Evolutionary conservation across 805 yeast genomes (phyloP), one percentile per base, ranked within the genome.

Genomic region (Spathaspora arborariae): DNA sequence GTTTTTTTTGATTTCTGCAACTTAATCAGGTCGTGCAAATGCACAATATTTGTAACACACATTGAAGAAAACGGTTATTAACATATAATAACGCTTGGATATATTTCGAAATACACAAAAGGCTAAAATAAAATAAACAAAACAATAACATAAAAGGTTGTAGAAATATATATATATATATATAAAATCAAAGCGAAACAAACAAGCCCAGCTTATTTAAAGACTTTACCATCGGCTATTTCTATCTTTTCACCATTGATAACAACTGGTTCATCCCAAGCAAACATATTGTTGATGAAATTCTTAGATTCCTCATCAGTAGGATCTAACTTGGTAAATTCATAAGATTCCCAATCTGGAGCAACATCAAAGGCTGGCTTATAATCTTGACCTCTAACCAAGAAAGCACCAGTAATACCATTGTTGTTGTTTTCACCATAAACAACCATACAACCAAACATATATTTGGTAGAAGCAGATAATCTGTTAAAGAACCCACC

Each of bases 401-500:
- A 74, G 80, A 92, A 85, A 66, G 85, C 96, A 79, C 96, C 97
- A 60, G 88, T 76, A 68, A 92, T 91, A 79, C 97, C 98, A 76
- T 92, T 92, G 85, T 85, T 78, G 86, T 90, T 92, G 90, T 90
- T 89, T 79, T 88, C 97, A 75, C 99, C 99, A 78, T 87, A 92
- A 59, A 94, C 98, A 62, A 91, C 96, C 74, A 85, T 70, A 65
- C 83, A 78, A 66, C 98, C 99, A 69, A 92, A 92, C 81, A 94
- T 70, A 82, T 83, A 92, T 77, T 92, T 92, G 76, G 88, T 79
- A 55, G 98, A 92, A 56, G 82, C 98, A 51, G 82, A 67, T 64
- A 92, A 81, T 79, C 99, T 88, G 87, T 83, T 84, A 85, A 92
- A 88, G 86, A 92, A 92, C 66, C 98, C 98, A 68, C 97, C 98